phyloP scores from a whole-genome alignment of 768 basidiomycete genomes.

The Pleurotus eryngii region DNA sequence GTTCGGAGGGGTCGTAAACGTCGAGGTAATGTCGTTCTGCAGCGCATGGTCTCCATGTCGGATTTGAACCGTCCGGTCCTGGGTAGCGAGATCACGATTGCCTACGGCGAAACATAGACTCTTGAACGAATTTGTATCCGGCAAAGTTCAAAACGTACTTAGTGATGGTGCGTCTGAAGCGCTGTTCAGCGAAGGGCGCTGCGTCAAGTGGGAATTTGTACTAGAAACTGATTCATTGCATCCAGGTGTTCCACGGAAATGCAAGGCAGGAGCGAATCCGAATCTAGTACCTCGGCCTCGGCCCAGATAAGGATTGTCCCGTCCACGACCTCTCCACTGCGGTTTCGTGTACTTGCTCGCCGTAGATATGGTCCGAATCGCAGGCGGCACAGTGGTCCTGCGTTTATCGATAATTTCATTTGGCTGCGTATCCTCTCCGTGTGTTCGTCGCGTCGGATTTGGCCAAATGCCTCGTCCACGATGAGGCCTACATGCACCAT shows the following conservation, averaged over 20 bases:
- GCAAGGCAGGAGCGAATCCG: no score
- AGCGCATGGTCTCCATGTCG: neutral
- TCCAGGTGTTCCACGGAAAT: no score
- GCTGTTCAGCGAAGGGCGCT: neutral
- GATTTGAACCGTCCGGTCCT: neutral
- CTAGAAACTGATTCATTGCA: no score
- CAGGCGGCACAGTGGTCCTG: neutral
- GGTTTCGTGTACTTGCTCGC: neutral
- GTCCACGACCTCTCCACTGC: neutral
- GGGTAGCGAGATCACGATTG: neutral
- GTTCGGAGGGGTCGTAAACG: neutral
- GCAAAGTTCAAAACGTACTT: no score
- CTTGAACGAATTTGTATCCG: neutral
- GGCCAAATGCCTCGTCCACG: neutral
- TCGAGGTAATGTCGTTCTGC: neutral
- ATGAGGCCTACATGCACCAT: neutral
- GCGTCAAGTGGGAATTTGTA: neutral
- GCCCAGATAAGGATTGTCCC: neutral
- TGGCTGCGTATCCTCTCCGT: constrained; percentile 8
- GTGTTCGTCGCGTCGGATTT: neutral
- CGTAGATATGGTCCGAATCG: neutral
- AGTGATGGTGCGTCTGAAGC: no score
- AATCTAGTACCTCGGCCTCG: neutral
- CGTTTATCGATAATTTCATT: constrained; percentile 8
- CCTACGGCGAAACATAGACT: neutral